A percentile compares a stretch with the other conserved stretches of the same genome.
These are phyloP conservation scores for Hypoxylon sp. DNA, from an alignment of 2,329 filamentous ascomycete genomes.

Conservation along the genomic window DNA sequence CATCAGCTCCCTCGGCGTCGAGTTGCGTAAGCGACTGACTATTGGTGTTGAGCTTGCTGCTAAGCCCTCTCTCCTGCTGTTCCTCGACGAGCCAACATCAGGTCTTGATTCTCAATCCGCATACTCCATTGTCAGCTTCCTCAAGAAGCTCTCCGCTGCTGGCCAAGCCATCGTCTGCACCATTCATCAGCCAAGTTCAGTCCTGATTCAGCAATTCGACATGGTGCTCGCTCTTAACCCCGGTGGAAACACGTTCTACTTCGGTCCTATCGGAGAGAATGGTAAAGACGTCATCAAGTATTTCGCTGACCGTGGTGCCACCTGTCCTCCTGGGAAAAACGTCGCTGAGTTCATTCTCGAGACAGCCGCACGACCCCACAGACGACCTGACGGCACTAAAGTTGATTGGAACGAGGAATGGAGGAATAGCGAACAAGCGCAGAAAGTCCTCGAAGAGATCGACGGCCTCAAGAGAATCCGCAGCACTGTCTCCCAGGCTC, in stretches of 20 bases:
- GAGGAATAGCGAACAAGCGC: conserved; percentile 74
- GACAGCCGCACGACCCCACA: conserved; percentile 58
- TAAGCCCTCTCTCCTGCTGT: conserved; percentile 76
- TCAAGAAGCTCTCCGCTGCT: conserved; percentile 75
- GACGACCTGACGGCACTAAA: conserved; percentile 55
- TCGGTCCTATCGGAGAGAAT: conserved; percentile 78
- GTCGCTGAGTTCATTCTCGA: conserved; percentile 66
- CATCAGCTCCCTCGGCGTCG: conserved; percentile 74
- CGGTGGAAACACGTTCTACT: conserved; percentile 80
- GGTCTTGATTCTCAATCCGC: conserved; percentile 79
- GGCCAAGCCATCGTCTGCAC: conserved; percentile 82
- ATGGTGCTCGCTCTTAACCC: conserved; percentile 79
- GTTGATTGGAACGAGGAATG: conserved; percentile 84
- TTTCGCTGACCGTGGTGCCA: conserved; percentile 75
- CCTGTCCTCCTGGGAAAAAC: conserved; percentile 71
- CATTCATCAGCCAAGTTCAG: conserved; percentile 79
- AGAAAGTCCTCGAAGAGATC: conserved; percentile 74
- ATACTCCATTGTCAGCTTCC: conserved; percentile 76
- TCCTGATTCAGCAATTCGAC: conserved; percentile 80
- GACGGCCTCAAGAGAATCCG: conserved; percentile 65
- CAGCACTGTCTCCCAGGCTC: conserved; percentile 42
- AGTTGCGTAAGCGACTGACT: conserved; percentile 79
- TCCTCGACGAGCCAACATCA: conserved; percentile 80
- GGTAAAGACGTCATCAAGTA: conserved; percentile 76
- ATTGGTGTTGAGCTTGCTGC: conserved; percentile 82